phyloP scores from a whole-genome alignment of 768 basidiomycete genomes.

The Gloeophyllum trabeum region DNA sequence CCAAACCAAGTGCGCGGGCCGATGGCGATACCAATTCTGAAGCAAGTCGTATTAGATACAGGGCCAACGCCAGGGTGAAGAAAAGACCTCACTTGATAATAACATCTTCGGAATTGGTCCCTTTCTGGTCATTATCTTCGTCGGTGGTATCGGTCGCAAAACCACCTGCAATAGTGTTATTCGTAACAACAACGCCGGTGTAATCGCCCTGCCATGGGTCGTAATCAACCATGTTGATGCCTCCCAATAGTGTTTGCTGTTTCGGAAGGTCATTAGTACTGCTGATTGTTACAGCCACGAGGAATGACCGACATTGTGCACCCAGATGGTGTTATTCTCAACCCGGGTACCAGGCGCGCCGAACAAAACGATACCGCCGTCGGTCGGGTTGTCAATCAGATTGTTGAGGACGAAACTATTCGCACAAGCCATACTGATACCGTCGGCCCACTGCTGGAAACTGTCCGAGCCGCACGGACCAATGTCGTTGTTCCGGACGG shows the following conservation, averaged over 20 bases:
- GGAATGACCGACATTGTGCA: slow-evolving; percentile 39
- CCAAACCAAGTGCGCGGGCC: slow-evolving; percentile 75
- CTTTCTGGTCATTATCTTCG: slow-evolving; percentile 28
- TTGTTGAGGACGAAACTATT: slow-evolving; percentile 57
- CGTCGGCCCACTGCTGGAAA: slow-evolving; percentile 74
- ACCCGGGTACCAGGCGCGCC: slow-evolving; percentile 64
- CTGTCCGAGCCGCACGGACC: slow-evolving; percentile 62
- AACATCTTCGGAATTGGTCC: slow-evolving; percentile 44
- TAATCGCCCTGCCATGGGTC: slow-evolving; percentile 59
- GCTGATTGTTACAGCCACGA: not conserved
- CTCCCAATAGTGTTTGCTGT: slow-evolving; percentile 61
- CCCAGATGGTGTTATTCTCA: slow-evolving; percentile 70
- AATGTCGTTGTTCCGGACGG: slow-evolving; percentile 74
- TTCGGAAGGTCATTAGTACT: not conserved
- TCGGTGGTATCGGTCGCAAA: slow-evolving; percentile 40
- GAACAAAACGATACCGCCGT: slow-evolving; percentile 73
- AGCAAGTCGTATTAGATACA: not conserved
- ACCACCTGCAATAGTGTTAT: slow-evolving; percentile 61
- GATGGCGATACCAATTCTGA: slow-evolving; percentile 70
- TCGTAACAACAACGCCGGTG: slow-evolving; percentile 47
- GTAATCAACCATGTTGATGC: slow-evolving; percentile 72
- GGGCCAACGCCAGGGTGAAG: not conserved
- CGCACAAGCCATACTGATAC: slow-evolving; percentile 63
- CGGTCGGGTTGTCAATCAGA: slow-evolving; percentile 60
- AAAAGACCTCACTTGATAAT: slow-evolving; percentile 53